Percentiles rank a stretch among this genome's conserved stretches.
These are phyloP conservation scores for Linnemannia elongata DNA, from an alignment of 192 early-diverging fungal species.

Conservation along the genomic window DNA sequence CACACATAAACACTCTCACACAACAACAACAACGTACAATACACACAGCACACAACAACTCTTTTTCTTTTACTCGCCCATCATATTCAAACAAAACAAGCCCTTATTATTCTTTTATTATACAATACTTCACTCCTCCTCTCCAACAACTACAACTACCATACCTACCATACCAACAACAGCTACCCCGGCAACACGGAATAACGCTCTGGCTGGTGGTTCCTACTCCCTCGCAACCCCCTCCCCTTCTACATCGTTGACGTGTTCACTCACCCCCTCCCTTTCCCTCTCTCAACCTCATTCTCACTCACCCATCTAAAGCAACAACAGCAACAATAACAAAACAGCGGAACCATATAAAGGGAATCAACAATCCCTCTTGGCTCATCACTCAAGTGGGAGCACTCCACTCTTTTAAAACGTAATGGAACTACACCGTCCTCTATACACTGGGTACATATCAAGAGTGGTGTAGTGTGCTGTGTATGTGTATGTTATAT, in stretches of 20 bases:
- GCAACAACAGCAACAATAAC: neutral
- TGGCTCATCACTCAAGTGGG: neutral
- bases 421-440: neutral
- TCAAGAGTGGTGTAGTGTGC: neutral
- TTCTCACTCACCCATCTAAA: neutral
- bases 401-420: neutral
- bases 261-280: neutral
- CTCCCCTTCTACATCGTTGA: neutral
- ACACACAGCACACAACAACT: neutral
- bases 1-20: no score
- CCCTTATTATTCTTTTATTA: conserved; percentile 6
- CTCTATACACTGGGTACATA: neutral
- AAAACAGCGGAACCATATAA: neutral
- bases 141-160: no score
- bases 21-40: neutral
- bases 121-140: neutral
- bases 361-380: neutral
- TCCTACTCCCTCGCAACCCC: neutral
- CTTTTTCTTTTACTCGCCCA: neutral
- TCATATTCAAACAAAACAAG: neutral
- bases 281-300: neutral
- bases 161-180: neutral
- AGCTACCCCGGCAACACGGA: neutral
- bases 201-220: neutral
- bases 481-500: neutral